Conservation (phyloP, 805 yeast species). For the Ascoidea rubescens region DNA sequence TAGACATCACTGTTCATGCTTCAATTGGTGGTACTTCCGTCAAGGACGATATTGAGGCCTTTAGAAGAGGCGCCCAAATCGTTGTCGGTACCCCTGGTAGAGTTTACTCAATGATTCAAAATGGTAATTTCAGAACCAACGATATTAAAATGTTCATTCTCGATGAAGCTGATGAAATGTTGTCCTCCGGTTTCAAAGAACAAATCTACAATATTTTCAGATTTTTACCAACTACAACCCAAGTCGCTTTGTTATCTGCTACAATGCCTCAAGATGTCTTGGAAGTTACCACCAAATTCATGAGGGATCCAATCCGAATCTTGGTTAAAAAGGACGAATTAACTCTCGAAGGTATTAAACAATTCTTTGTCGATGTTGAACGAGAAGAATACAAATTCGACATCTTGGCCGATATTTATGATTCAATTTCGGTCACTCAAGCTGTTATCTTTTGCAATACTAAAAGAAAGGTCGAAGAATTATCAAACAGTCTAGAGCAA, state of each 20-base stretch:
- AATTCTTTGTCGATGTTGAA: conserved; percentile 81
- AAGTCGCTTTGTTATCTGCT: conserved; percentile 90
- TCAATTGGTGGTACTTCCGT: conserved; percentile 95
- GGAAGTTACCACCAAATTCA: conserved; percentile 82
- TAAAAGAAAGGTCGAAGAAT: conserved; percentile 83
- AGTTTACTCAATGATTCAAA: conserved; percentile 89
- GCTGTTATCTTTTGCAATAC: conserved; percentile 98
- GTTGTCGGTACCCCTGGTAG: conserved; percentile 99
- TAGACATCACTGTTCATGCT: conserved; percentile 87
- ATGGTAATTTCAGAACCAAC: conserved; percentile 71
- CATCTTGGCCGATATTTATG: conserved; percentile 88
- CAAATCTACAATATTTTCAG: conserved; percentile 91
- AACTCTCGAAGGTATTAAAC: conserved; percentile 91
- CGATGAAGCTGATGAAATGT: conserved; percentile 98
- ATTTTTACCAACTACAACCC: conserved; percentile 76
- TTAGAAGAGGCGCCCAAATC: conserved; percentile 78
- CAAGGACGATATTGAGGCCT: conserved; percentile 75
- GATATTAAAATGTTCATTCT: conserved; percentile 85
- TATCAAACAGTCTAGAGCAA: conserved; percentile 58
- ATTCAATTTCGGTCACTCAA: conserved; percentile 89
- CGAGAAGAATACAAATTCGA: conserved; percentile 92
- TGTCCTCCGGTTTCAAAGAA: conserved; percentile 85
- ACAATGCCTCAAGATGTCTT: conserved; percentile 90
- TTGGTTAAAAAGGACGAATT: conserved; percentile 92
- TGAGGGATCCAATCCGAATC: conserved; percentile 89